These are phyloP conservation scores for Cephalotrichum gorgonifer DNA, from an alignment of 2,329 filamentous ascomycete genomes.

Conservation along the genomic window DNA sequence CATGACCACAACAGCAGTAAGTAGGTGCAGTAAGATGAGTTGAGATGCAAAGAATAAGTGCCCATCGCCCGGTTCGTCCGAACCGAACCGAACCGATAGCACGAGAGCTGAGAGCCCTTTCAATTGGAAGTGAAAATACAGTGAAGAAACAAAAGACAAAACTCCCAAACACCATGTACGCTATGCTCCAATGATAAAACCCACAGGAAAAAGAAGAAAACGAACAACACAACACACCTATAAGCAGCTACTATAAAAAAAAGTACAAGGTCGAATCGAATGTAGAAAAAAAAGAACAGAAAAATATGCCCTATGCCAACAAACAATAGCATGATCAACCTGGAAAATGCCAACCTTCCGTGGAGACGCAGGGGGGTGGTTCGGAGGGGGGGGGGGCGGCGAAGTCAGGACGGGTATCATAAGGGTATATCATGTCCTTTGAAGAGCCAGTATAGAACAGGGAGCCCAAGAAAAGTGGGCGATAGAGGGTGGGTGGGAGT, in stretches of 20 bases:
- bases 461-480: neutral
- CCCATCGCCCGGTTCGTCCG: too few species aligned
- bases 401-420: neutral
- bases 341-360: too few species aligned
- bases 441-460: neutral
- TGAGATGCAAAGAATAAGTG: too few species aligned
- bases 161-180: neutral
- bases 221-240: neutral
- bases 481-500: slow-evolving; percentile 2
- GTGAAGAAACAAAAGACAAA: neutral
- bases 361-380: too few species aligned
- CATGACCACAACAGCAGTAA: too few species aligned
- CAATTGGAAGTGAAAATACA: neutral
- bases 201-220: neutral
- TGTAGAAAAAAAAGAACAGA: too few species aligned
- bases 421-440: neutral
- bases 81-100: too few species aligned
- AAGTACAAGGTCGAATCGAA: slow-evolving; percentile 12
- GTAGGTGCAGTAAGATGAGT: too few species aligned
- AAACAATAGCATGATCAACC: neutral
- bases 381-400: neutral
- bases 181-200: slow-evolving; percentile 3
- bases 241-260: slow-evolving; percentile 6
- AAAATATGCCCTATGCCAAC: too few species aligned
- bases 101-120: too few species aligned